These are phyloP conservation scores for Gliomastix tumulicola DNA, from an alignment of 2,329 filamentous ascomycete genomes.

Conservation along the genomic window DNA sequence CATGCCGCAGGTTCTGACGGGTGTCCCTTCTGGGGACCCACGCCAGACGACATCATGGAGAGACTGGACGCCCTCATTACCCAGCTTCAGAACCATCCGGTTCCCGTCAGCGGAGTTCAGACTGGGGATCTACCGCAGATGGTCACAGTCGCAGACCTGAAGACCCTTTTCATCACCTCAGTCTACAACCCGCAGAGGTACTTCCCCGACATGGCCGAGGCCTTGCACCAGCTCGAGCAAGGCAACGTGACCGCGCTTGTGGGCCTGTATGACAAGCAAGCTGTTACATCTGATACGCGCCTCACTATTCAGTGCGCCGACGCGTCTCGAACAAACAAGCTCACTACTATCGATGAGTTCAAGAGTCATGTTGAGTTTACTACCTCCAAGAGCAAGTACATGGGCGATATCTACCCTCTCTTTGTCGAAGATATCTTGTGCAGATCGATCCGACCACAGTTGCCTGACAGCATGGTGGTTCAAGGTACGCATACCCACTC, in stretches of 20 bases:
- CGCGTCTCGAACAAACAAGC: constrained; percentile 17
- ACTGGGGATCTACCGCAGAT: constrained; percentile 9
- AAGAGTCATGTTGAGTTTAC: constrained; percentile 13
- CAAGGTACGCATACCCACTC: constrained; percentile 10
- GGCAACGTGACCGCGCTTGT: constrained; percentile 16
- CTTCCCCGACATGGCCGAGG: constrained; percentile 17
- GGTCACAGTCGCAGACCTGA: constrained; percentile 19
- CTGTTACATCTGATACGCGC: constrained; percentile 9
- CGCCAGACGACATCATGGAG: constrained; percentile 14
- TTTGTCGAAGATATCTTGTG: constrained; percentile 15
- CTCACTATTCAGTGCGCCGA: constrained; percentile 18
- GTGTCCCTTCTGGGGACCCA: constrained; percentile 20
- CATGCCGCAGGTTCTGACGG: constrained; percentile 14
- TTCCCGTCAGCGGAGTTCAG: constrained; percentile 12
- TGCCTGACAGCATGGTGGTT: constrained; percentile 19
- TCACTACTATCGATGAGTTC: constrained; percentile 17
- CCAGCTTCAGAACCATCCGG: constrained; percentile 14
- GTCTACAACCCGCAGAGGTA: constrained; percentile 11
- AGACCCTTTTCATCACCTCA: constrained; percentile 13
- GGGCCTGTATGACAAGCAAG: constrained; percentile 9
- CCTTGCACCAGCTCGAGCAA: constrained; percentile 15
- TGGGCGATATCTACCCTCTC: constrained; percentile 20
- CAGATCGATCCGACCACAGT: constrained; percentile 11
- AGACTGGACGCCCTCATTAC: constrained; percentile 15
- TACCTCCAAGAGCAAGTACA: constrained; percentile 19